Evolutionary conservation across 345 rosid genomes (phyloP), one percentile per base, ranked within the genome.

Genomic region (Pistacia integerrima): DNA sequence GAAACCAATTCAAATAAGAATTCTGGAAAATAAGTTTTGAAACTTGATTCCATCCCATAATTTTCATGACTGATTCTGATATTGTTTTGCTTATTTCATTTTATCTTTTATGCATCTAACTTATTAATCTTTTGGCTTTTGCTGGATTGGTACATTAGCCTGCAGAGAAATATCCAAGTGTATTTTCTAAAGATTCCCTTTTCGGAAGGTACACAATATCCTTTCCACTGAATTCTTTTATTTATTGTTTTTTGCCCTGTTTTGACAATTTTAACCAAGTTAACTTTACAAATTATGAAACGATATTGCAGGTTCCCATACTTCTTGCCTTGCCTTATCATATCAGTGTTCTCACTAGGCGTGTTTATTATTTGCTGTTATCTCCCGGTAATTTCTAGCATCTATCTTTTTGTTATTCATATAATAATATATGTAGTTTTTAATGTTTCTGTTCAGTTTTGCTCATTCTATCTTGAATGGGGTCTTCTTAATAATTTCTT

Each of bases 291-390:
- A 22, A 70, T 59, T 52, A 20, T 54, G 67, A 61, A 77, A 4
- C 75, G 48, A 54, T 57, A 20, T 55, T 81, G 80, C 79, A 91
- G 98, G 84, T 93, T 90, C 77, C 94, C 97, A n/a, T 91, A 91
- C 87, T 79, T 90, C 80, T 82, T 93, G 57, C 97, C 98, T 20
- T 88, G 91, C 86, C 86, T 90, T 57, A 70, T 86, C 52, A 93
- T 93, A 88, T 88, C 97, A 38, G 70, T 87, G 57, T 90, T 84
- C 76, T 74, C 94, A 41, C 35, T 84, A 5, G 89, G 76, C 63
- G 92, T 86, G 56, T 60, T 84, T 77, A 56, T 83, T 38, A 63
- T 80, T 69, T 84, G 86, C 61, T 84, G 72, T 75, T 89, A 81
- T 83, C 87, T 93, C 5, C 98, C 94, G 81, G 94, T 93, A 83